A percentile compares a stretch with the other conserved stretches of the same genome.
Conservation (phyloP, 495 filamentous ascomycete species). For the Chaetomium tenue region DNA sequence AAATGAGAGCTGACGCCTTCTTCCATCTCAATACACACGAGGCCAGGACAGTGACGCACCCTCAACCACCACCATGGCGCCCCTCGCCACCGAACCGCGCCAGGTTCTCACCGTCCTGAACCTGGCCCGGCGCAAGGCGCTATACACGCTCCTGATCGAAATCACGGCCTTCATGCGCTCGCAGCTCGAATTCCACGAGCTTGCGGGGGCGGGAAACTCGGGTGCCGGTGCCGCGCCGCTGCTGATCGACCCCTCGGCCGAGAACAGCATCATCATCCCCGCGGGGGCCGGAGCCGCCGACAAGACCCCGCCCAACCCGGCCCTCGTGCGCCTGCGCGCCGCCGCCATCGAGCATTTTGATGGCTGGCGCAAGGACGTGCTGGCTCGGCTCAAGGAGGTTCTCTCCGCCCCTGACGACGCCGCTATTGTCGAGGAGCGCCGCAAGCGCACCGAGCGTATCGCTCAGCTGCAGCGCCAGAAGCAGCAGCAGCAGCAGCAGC, state of each 20-base stretch:
- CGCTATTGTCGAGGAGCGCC: slow-evolving; percentile 39
- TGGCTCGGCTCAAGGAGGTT: slow-evolving; percentile 41
- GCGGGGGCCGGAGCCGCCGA: slow-evolving; percentile 4
- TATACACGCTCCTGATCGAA: slow-evolving; percentile 42
- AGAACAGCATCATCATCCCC: slow-evolving; percentile 20
- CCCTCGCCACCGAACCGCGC: slow-evolving; percentile 45
- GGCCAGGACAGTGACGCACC: too few species aligned
- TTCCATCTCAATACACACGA: background rate
- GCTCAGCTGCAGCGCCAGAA: slow-evolving; percentile 22
- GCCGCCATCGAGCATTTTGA: slow-evolving; percentile 45
- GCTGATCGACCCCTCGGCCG: slow-evolving; percentile 21
- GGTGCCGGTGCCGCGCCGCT: background rate
- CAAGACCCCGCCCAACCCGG: slow-evolving; percentile 28
- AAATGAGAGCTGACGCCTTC: background rate
- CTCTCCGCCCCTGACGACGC: slow-evolving; percentile 38
- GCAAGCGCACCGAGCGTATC: slow-evolving; percentile 33
- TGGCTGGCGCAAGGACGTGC: slow-evolving; percentile 40
- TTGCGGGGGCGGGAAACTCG: background rate
- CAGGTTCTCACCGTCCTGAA: slow-evolving; percentile 48
- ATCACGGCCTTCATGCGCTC: slow-evolving; percentile 44
- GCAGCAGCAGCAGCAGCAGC: slow-evolving; percentile 16
- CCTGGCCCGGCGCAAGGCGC: slow-evolving; percentile 41
- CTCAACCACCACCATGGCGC: slow-evolving; percentile 38
- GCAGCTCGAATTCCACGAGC: slow-evolving; percentile 36
- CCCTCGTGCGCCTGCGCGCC: slow-evolving; percentile 35